A percentile compares a stretch with the other conserved stretches of the same genome.
These are phyloP conservation scores for Bruguiera hainesii DNA, from an alignment of 441 rosid species.

Conservation along the genomic window DNA sequence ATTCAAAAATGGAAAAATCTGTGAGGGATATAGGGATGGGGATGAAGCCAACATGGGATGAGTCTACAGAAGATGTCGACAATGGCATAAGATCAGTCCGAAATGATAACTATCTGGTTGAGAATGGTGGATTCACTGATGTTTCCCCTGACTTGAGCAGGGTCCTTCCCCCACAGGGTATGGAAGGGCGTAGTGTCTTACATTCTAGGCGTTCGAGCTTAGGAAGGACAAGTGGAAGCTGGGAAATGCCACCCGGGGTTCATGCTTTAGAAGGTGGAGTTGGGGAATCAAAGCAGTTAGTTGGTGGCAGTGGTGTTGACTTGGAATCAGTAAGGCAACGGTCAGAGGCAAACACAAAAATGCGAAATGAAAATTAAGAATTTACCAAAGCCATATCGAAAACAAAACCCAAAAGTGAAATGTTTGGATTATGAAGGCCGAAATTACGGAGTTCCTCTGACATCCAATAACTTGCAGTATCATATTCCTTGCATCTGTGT, in stretches of 20 bases:
- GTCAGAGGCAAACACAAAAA: conserved; percentile 15
- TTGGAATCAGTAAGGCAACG: conserved; percentile 25
- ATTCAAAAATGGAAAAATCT: conserved; percentile 57
- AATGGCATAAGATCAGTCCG: conserved; percentile 42
- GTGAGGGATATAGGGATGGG: conserved; percentile 77
- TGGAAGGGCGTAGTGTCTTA: conserved; percentile 52
- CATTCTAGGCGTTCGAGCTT: conserved; percentile 72
- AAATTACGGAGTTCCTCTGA: conserved; percentile 1
- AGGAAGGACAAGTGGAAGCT: conserved; percentile 84
- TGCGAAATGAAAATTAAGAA: conserved; percentile 16
- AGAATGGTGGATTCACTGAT: conserved; percentile 36
- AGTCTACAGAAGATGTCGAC: conserved; percentile 32
- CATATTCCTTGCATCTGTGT: not conserved
- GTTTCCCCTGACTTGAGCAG: conserved; percentile 63
- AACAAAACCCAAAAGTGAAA: not conserved
- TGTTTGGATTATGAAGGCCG: conserved; percentile 16
- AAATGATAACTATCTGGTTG: conserved; percentile 38
- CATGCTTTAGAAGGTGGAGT: conserved; percentile 42
- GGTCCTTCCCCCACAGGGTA: conserved; percentile 61
- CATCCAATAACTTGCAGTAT: conserved; percentile 1
- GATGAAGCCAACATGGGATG: conserved; percentile 75
- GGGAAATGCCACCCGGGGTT: conserved; percentile 65
- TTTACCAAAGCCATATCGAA: not conserved
- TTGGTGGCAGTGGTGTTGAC: conserved; percentile 23
- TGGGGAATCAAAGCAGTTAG: conserved; percentile 45